Percentiles rank a stretch among this genome's conserved stretches.
phyloP scores from a whole-genome alignment of 768 basidiomycete genomes.

The Suillus plorans region DNA sequence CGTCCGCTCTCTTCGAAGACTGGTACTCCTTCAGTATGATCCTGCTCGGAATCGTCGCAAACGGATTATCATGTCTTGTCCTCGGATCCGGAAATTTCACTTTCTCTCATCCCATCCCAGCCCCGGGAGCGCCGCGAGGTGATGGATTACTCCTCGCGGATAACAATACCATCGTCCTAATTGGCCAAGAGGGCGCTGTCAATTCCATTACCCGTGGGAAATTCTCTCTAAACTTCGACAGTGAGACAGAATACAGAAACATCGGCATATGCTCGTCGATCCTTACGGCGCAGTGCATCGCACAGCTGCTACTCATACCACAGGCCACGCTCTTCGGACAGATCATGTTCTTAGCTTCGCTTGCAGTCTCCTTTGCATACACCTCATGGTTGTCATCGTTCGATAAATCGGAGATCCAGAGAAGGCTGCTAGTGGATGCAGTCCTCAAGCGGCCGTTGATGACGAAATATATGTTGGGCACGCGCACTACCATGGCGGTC shows the following conservation, averaged over 20 bases:
- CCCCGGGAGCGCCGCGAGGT: constrained; percentile 26
- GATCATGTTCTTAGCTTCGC: constrained; percentile 33
- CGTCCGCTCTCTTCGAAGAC: constrained; percentile 29
- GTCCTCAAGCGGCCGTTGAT: constrained; percentile 24
- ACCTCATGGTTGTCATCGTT: constrained; percentile 37
- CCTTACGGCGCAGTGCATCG: constrained; percentile 33
- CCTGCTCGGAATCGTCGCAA: constrained; percentile 32
- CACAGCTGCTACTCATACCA: constrained; percentile 35
- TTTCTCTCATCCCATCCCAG: constrained; percentile 26
- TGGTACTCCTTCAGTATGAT: constrained; percentile 37
- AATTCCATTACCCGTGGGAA: constrained; percentile 32
- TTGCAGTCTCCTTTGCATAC: constrained; percentile 36
- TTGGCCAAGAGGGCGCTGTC: constrained; percentile 30
- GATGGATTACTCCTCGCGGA: constrained; percentile 29
- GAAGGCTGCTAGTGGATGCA: constrained; percentile 20
- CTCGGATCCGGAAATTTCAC: constrained; percentile 32
- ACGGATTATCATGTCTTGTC: constrained; percentile 31
- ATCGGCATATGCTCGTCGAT: constrained; percentile 33
- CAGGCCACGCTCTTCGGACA: constrained; percentile 35
- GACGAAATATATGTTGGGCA: constrained; percentile 26
- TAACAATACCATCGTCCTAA: constrained; percentile 28
- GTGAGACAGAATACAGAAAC: constrained; percentile 24
- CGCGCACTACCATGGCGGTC: constrained; percentile 25
- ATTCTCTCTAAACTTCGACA: constrained; percentile 28
- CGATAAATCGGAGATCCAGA: constrained; percentile 34